Evolutionary conservation across 805 yeast species (phyloP), one percentile per base, ranked within the genome.

Genomic region (Helenozyma baotianmanensis): DNA sequence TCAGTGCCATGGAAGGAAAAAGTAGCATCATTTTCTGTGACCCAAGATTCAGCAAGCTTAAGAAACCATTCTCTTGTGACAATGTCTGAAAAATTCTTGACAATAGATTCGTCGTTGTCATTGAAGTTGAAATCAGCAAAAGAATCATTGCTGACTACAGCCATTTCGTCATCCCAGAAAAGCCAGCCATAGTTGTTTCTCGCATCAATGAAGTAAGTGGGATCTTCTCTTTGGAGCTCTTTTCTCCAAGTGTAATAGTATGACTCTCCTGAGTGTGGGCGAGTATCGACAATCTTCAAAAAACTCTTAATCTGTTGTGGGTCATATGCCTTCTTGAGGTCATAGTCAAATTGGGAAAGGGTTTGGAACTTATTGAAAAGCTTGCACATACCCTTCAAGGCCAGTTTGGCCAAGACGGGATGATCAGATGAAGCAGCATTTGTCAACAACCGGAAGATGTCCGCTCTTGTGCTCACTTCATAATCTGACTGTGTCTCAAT

Each of bases 11-110:
- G 80, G 47, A 83, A 84, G 2, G 74, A 74, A 14, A 83, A 76
- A 22, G 71, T 76, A 0, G 76, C 64, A 43, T 87, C 90, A 52
- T 85, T 76, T 49, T 86, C 81, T 41, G 80, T 71, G 21, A 78
- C 62, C 58, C 82, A 67, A 32, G 72, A 58, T 10, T 64, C 64
- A 10, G 78, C 60, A 7, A 81, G 62, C 10, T 56, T 57, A 3
- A 49, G 42, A n/a, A 86, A 49, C 87, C 90, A 82, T 0, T 72
- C 72, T 38, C 68, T 72, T 4, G 70, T 68, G 4, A 86, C 53
- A 4, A 53, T 24, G 0, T 52, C 29, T 4, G 82, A 77, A 35
- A 82, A 60, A 0, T 47, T 43, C 2, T 40, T 40, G 18, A 85
- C 43, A 0, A 72, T 58, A 2, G 42, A 39, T 0, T 34, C 32